Conservation (phyloP, 345 rosid genomes). For the Eucalyptus cloeziana region DNA sequence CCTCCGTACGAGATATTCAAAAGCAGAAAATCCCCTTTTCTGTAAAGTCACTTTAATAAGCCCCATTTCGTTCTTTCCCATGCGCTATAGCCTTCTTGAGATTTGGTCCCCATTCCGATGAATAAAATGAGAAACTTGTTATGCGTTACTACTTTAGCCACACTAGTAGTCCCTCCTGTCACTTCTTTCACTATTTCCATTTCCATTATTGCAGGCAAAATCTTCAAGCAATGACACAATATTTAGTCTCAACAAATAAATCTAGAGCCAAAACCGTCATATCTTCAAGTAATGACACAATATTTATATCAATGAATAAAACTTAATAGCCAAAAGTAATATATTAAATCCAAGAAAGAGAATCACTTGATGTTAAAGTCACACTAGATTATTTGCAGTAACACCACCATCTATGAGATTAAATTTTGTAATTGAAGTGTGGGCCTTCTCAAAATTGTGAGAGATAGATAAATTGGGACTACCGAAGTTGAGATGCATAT, state of each 20-base stretch:
- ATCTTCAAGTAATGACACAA: background rate
- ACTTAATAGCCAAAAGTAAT: background rate
- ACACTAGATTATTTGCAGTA: background rate
- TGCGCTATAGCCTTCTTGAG: too few relatives aligned
- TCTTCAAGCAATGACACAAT: background rate
- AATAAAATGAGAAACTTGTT: too few relatives aligned
- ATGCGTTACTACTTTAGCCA: too few relatives aligned
- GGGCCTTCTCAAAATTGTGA: background rate
- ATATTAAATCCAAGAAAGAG: background rate
- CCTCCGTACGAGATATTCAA: too few relatives aligned
- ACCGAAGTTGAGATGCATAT: background rate
- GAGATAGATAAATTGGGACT: background rate
- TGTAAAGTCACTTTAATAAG: background rate
- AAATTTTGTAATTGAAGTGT: background rate
- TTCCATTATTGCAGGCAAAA: accelerated
- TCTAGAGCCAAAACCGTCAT: background rate
- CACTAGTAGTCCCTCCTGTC: too few relatives aligned
- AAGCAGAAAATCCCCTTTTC: too few relatives aligned
- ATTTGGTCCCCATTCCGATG: too few relatives aligned
- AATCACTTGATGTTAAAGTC: background rate
- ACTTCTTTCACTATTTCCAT: background rate
- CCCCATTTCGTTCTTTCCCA: background rate
- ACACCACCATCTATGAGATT: background rate
- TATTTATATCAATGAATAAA: background rate
- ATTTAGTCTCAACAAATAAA: background rate